A percentile compares a stretch with the other conserved stretches of the same genome.
phyloP scores from a whole-genome alignment of 1,284 basidiomycete genomes.

The Ustilago bromivora region DNA sequence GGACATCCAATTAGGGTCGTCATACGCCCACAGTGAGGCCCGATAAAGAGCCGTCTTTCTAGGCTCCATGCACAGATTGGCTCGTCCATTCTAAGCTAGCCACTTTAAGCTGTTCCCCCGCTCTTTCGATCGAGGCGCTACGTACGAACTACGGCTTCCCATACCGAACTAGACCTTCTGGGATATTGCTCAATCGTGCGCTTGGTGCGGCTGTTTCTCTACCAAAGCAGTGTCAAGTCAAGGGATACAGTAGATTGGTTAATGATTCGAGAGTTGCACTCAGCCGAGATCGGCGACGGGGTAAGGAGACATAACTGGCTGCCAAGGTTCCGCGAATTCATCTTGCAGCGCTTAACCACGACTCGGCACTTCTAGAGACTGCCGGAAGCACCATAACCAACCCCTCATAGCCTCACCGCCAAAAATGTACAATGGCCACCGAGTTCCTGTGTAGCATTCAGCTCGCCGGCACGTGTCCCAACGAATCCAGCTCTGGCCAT shows the following conservation, averaged over 20 bases:
- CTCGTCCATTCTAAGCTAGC: not conserved
- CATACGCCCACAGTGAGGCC: not conserved
- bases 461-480: not conserved
- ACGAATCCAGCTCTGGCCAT: not conserved
- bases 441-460: not conserved
- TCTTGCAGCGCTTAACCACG: not conserved
- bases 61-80: not conserved
- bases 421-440: not conserved
- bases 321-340: not conserved
- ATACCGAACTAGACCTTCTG: not conserved
- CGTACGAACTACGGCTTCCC: not conserved
- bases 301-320: slow-evolving; percentile 3
- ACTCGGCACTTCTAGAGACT: no score
- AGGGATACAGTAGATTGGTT: no score
- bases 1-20: not conserved
- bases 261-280: not conserved
- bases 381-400: not conserved
- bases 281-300: not conserved
- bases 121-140: not conserved
- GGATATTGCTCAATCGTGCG: no score
- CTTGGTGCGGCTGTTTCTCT: no score
- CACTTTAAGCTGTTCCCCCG: not conserved
- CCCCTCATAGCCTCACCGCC: not conserved
- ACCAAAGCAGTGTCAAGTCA: not conserved
- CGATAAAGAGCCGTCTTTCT: not conserved